Base-by-base conservation (phyloP, 2,329 filamentous ascomycete genomes). In the Piedraia hortae region DNA sequence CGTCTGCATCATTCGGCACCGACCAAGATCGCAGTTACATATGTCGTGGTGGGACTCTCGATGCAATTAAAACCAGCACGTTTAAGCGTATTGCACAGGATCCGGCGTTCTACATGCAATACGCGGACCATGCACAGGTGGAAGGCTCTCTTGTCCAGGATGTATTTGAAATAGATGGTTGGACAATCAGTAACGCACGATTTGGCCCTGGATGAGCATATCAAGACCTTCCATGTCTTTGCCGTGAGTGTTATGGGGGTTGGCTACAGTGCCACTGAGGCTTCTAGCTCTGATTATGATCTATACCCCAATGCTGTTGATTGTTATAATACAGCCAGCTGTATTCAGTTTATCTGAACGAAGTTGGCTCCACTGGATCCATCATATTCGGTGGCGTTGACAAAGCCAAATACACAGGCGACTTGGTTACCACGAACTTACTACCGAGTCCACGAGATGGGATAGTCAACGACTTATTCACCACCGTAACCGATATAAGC, bases 321-420 rank as follows among this genome's bases (percentile, higher is more conserved):
- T n/a, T n/a, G n/a, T n/a, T n/a, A n/a, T n/a, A n/a, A n/a, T n/a
- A n/a, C n/a, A n/a, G n/a, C 11, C 28, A 39, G 5, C 23, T 41
- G 10, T 44, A 40, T 26, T 39, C 35, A 12, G 23, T 44, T 11
- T 43, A 30, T 24, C 27, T 44, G 21, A 43, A 43, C 22, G 33
- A 36, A 11, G 26, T 12, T 11, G 21, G 19, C 17, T 25, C 27
- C 19, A 31, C 35, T 5, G 41, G 41, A 11, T 34, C 32, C 8
- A 37, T 44, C 18, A 32, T 44, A 10, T 43, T 44, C 21, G 41
- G 41, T n/a, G 41, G 41, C 5, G 34, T 43, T 16, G 41, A 44
- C 24, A 39, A 28, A 2, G 28, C 30, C 12, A 38, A 37, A 18
- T 42, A 35, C 23, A 34, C 31, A 3, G 36, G 36, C 20, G 21